Evolutionary conservation across 2,329 filamentous ascomycete genomes (phyloP).

Genomic region (Aspergillus pseudotamarii): DNA sequence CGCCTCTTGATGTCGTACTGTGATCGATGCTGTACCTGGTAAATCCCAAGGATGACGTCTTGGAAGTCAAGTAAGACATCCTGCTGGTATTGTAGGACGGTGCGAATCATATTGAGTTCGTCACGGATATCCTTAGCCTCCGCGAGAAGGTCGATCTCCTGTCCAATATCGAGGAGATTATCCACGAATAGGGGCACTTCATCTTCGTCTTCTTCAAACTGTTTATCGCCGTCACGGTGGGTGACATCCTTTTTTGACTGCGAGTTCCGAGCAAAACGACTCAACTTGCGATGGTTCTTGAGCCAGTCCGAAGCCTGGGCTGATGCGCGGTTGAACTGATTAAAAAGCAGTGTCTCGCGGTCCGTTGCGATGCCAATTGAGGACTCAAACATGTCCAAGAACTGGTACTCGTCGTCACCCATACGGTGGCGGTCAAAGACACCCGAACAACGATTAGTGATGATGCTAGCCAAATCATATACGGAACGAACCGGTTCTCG

Average conservation of each 20-base stretch:
- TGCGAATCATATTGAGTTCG: constrained; percentile 64
- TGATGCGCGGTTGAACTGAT: constrained; percentile 62
- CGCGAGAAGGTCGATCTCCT: constrained; percentile 62
- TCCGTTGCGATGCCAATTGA: constrained; percentile 60
- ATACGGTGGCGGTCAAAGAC: constrained; percentile 63
- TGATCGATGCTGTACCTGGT: constrained; percentile 35
- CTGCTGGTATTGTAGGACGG: constrained; percentile 42
- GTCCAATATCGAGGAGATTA: constrained; percentile 56
- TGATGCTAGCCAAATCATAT: constrained; percentile 65
- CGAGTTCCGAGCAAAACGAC: constrained; percentile 33
- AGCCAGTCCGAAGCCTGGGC: constrained; percentile 59
- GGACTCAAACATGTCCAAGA: constrained; percentile 69
- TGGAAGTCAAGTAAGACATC: constrained; percentile 39
- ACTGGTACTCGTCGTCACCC: constrained; percentile 63
- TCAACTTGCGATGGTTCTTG: constrained; percentile 51
- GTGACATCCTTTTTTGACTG: constrained; percentile 10
- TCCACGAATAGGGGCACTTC: constrained; percentile 51
- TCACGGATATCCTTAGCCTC: constrained; percentile 70
- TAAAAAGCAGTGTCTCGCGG: constrained; percentile 62
- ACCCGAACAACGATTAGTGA: constrained; percentile 62
- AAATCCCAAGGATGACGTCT: constrained; percentile 40
- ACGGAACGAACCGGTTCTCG: constrained; percentile 61
- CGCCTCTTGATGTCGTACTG: constrained; percentile 56
- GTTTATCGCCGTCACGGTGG: not conserved
- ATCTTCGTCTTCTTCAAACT: constrained; percentile 25